A percentile compares a stretch with the other conserved stretches of the same genome.
phyloP scores from a whole-genome alignment of 306 rosid genomes.

The Malus orientalis region DNA sequence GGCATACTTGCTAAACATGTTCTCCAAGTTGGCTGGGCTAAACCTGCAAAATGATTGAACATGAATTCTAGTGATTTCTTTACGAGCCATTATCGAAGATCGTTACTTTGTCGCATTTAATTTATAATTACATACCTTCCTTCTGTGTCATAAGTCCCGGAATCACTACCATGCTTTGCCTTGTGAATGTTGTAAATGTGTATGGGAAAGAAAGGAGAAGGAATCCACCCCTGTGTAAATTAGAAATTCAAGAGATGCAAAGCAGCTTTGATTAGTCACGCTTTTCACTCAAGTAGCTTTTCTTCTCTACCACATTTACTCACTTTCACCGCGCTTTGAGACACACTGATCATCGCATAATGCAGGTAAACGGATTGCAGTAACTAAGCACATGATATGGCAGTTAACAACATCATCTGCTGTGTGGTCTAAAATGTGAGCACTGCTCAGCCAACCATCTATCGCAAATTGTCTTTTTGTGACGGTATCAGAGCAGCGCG shows the following conservation, averaged over 20 bases:
- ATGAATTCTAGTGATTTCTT: neutral
- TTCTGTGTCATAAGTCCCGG: slow-evolving; percentile 73
- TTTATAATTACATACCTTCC: slow-evolving; percentile 47
- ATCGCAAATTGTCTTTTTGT: too few relatives aligned
- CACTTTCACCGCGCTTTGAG: neutral
- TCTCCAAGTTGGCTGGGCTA: slow-evolving; percentile 54
- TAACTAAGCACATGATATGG: neutral
- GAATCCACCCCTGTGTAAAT: slow-evolving; percentile 51
- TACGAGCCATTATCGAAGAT: neutral
- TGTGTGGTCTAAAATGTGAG: neutral
- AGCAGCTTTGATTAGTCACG: too few relatives aligned
- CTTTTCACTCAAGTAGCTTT: too few relatives aligned
- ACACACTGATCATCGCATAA: neutral
- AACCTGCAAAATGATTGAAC: slow-evolving; percentile 26
- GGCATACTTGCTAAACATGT: slow-evolving; percentile 71
- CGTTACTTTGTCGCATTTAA: neutral
- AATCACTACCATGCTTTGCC: slow-evolving; percentile 80
- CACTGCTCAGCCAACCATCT: neutral
- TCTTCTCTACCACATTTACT: too few relatives aligned
- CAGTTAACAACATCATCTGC: neutral
- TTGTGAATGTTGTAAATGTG: slow-evolving; percentile 61
- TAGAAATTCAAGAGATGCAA: neutral
- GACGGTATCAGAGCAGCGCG: too few relatives aligned
- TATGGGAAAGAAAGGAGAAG: slow-evolving; percentile 72
- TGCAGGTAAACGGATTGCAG: neutral